phyloP scores from a whole-genome alignment of 169 alveolate species.

The Hammondia hammondi region DNA sequence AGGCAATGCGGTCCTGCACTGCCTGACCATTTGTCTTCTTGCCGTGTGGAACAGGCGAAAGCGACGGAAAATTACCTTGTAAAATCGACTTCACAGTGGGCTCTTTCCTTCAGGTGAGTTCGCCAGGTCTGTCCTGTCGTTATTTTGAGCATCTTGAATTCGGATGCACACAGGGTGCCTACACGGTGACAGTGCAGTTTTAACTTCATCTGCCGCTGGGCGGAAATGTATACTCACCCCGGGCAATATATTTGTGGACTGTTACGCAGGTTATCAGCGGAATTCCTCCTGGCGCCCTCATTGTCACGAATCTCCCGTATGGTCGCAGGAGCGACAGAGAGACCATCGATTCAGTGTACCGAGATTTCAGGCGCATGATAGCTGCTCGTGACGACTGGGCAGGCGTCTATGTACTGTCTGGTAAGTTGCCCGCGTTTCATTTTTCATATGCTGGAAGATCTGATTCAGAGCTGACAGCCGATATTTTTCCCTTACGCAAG shows the following conservation, averaged over 20 bases:
- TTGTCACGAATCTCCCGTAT: constrained; percentile 15
- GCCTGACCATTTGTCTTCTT: not conserved
- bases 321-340: not conserved
- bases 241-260: not conserved
- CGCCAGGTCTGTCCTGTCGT: not conserved
- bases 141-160: not conserved
- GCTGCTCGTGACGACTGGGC: constrained; percentile 46
- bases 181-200: no score
- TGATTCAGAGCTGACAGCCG: no score
- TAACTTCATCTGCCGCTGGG: no score
- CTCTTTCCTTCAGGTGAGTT: not conserved
- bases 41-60: not conserved
- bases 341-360: not conserved
- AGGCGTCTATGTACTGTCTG: constrained; percentile 16
- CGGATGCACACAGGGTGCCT: not conserved
- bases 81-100: not conserved
- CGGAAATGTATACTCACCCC: no score
- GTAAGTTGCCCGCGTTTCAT: not conserved
- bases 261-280: not conserved
- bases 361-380: constrained; percentile 22
- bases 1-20: not conserved
- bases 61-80: not conserved
- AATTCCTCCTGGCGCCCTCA: constrained; percentile 1
- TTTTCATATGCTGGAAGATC: no score
- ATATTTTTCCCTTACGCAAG: not conserved